A percentile compares a stretch with the other conserved stretches of the same genome.
Evolutionary conservation across 306 rosid species (phyloP).

Genomic region (Senna tora): DNA sequence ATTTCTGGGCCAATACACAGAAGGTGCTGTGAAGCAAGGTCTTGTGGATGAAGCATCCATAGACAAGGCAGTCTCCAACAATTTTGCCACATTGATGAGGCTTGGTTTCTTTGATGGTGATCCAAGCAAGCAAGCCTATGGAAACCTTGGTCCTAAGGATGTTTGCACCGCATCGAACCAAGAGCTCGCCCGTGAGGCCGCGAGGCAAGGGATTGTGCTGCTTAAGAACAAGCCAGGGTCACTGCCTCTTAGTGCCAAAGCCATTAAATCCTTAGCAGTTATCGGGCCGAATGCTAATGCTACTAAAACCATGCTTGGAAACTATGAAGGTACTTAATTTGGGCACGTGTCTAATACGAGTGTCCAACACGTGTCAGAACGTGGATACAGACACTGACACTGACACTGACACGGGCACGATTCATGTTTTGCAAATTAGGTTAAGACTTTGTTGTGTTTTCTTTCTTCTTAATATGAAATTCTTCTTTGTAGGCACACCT

Average conservation of each 20-base stretch:
- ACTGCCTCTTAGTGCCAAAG: conserved; percentile 68
- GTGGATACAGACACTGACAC: no score
- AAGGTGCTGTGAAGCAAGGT: conserved; percentile 85
- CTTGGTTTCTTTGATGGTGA: conserved; percentile 97
- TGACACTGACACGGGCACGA: not conserved
- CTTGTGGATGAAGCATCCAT: conserved; percentile 71
- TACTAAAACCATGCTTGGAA: conserved; percentile 91
- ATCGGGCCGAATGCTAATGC: conserved; percentile 96
- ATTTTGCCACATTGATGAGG: conserved; percentile 83
- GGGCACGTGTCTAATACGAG: not conserved
- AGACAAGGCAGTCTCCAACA: conserved; percentile 77
- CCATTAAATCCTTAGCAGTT: conserved; percentile 85
- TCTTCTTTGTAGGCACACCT: conserved; percentile 72
- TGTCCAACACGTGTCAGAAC: no score
- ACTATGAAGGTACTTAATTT: conserved; percentile 79
- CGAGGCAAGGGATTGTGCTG: conserved; percentile 97
- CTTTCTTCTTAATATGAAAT: conserved; percentile 7
- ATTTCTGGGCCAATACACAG: conserved; percentile 71
- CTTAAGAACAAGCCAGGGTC: conserved; percentile 77
- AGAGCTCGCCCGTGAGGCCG: conserved; percentile 89
- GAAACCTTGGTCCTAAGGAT: conserved; percentile 88
- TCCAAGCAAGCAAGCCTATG: conserved; percentile 79
- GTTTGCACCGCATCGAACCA: conserved; percentile 75
- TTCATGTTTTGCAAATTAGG: not conserved
- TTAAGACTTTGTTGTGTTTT: not conserved